Evolutionary conservation across 768 basidiomycete species (phyloP).

Genomic region (Pholiota molesta): DNA sequence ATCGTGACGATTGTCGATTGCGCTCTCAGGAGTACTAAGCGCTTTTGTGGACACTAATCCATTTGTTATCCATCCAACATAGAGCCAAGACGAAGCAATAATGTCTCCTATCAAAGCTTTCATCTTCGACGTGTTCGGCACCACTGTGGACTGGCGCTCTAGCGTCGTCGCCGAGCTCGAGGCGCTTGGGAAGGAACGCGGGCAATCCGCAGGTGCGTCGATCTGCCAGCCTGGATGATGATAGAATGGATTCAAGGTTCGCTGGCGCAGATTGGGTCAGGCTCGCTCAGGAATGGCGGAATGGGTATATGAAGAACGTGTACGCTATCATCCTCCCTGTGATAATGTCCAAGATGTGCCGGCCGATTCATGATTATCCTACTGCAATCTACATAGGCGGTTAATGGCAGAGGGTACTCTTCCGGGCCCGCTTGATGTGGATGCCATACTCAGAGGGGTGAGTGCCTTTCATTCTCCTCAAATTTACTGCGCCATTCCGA

Average conservation of each 20-base stretch:
- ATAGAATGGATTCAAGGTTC: no score
- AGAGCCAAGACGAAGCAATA: no score
- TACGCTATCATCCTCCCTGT: constrained; percentile 17
- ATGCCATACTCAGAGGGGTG: constrained; percentile 59
- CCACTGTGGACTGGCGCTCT: constrained; percentile 50
- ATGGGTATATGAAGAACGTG: constrained; percentile 51
- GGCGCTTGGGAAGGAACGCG: constrained; percentile 29
- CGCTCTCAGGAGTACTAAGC: no score
- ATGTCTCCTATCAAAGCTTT: constrained; percentile 38
- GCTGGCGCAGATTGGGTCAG: constrained; percentile 38
- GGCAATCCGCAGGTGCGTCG: constrained; percentile 22
- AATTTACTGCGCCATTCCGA: no score
- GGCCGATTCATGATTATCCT: no score
- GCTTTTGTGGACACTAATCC: no score
- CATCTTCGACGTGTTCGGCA: constrained; percentile 54
- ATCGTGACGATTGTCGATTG: no score
- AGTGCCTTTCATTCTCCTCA: neutral
- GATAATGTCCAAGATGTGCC: no score
- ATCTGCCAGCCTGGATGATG: neutral
- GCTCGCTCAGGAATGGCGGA: constrained; percentile 62
- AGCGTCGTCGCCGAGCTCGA: constrained; percentile 35
- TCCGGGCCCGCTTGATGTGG: constrained; percentile 51
- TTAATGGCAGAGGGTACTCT: neutral
- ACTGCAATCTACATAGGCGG: neutral
- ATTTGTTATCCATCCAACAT: no score